phyloP scores from a whole-genome alignment of 2,329 filamentous ascomycete species.

The Macroventuria anomochaeta region DNA sequence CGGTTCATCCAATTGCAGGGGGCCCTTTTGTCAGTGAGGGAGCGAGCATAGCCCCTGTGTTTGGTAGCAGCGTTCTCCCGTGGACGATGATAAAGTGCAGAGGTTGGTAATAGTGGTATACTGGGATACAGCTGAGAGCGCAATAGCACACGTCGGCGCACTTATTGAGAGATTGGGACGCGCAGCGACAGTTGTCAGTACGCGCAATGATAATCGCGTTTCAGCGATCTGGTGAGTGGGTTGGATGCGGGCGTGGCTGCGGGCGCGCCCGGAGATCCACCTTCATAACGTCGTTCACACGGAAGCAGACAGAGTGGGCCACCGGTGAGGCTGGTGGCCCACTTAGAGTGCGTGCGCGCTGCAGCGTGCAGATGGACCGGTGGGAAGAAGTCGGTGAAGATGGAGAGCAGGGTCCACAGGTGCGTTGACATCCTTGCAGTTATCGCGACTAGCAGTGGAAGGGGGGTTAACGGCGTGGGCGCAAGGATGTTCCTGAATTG shows the following conservation, averaged over 20 bases:
- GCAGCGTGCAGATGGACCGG: conserved; percentile 24
- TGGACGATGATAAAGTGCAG: neutral
- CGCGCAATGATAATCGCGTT: conserved; percentile 1
- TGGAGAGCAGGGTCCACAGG: conserved; percentile 17
- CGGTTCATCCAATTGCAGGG: conserved; percentile 23
- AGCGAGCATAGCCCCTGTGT: conserved; percentile 35
- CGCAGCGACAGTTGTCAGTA: neutral
- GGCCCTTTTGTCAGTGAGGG: conserved; percentile 37
- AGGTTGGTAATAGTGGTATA: neutral
- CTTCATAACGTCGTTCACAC: conserved; percentile 5
- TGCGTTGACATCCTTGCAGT: conserved; percentile 16
- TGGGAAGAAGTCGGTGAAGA: conserved; percentile 34
- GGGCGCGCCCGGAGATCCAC: conserved; percentile 9
- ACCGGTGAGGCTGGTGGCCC: conserved; percentile 37
- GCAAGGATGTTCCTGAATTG: conserved; percentile 9
- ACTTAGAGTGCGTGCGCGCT: conserved; percentile 23
- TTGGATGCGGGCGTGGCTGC: conserved; percentile 6
- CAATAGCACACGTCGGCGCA: conserved; percentile 4
- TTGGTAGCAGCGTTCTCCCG: neutral
- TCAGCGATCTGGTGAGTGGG: neutral
- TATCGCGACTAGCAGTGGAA: conserved; percentile 3
- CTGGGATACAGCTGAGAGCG: neutral
- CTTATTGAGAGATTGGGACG: neutral
- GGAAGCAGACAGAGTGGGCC: conserved; percentile 7
- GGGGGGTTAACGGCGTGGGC: conserved; percentile 7